phyloP scores from a whole-genome alignment of 306 rosid genomes.

The Malus asiatica region DNA sequence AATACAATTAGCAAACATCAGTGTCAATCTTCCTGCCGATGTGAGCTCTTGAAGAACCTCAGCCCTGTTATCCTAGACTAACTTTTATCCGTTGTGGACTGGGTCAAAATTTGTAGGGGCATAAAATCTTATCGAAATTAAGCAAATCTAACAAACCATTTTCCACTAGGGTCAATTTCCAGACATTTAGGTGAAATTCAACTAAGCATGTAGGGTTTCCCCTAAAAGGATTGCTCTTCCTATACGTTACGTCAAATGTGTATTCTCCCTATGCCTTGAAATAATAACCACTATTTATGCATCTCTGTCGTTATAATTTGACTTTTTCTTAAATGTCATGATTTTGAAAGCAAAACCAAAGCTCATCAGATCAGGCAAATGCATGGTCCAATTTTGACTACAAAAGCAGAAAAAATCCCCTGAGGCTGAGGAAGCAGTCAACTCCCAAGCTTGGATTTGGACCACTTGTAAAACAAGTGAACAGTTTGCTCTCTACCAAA shows the following conservation, averaged over 20 bases:
- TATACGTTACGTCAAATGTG: not conserved
- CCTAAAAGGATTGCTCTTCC: not conserved
- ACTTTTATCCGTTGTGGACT: no score
- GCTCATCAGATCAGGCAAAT: not conserved
- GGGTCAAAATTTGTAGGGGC: not conserved
- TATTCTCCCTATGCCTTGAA: not conserved
- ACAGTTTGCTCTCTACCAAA: not conserved
- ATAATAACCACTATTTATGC: not conserved
- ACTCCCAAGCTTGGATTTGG: not conserved
- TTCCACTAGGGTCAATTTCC: not conserved
- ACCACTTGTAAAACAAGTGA: not conserved
- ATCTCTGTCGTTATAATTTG: not conserved
- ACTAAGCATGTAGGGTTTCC: not conserved
- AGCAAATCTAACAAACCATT: not conserved
- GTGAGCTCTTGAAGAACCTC: no score
- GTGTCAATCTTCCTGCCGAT: no score
- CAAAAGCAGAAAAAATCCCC: not conserved
- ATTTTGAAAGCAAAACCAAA: not conserved
- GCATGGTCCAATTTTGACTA: constrained; percentile 1
- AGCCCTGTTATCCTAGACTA: no score
- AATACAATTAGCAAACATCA: no score
- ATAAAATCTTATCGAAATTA: not conserved
- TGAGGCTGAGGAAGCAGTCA: not conserved
- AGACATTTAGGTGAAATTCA: not conserved
- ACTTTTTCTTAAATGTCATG: not conserved